Evolutionary conservation across 305 asterid genomes (phyloP).

Genomic region (Solanum hybrid): DNA sequence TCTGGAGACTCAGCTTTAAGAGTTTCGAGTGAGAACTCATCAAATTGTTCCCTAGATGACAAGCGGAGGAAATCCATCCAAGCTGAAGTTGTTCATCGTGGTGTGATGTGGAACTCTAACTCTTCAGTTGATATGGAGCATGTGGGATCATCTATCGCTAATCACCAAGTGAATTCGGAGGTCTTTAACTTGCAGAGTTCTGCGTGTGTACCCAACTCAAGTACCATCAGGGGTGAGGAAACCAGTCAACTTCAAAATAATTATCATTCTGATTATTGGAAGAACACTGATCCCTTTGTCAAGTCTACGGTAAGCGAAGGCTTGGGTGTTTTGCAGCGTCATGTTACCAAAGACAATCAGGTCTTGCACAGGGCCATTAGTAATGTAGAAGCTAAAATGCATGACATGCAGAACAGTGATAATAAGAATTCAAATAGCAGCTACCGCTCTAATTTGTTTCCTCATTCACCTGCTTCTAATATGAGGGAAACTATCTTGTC

Average conservation of each 20-base stretch:
- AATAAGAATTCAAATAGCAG: constrained; percentile 53
- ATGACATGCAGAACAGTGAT: constrained; percentile 37
- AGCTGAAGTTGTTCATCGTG: constrained; percentile 36
- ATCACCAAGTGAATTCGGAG: constrained; percentile 32
- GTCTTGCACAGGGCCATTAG: constrained; percentile 16
- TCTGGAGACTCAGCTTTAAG: constrained; percentile 30
- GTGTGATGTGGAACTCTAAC: constrained; percentile 40
- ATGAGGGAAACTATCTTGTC: constrained; percentile 41
- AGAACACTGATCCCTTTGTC: constrained; percentile 34
- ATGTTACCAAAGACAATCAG: constrained; percentile 30
- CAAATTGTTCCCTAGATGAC: constrained; percentile 28
- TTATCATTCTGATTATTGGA: constrained; percentile 50
- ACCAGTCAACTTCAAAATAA: constrained; percentile 35
- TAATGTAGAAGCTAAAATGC: constrained; percentile 29
- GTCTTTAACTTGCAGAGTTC: constrained; percentile 34
- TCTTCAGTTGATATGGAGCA: constrained; percentile 29
- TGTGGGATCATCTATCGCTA: constrained; percentile 27
- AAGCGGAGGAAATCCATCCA: constrained; percentile 24
- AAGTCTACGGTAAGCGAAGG: constrained; percentile 38
- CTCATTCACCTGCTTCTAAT: constrained; percentile 42
- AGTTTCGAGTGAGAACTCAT: constrained; percentile 25
- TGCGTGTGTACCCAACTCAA: constrained; percentile 29
- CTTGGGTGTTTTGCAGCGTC: constrained; percentile 31
- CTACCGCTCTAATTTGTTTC: constrained; percentile 51
- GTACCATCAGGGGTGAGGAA: constrained; percentile 27